phyloP scores from a whole-genome alignment of 768 basidiomycete genomes.

The Boletellus ananas region DNA sequence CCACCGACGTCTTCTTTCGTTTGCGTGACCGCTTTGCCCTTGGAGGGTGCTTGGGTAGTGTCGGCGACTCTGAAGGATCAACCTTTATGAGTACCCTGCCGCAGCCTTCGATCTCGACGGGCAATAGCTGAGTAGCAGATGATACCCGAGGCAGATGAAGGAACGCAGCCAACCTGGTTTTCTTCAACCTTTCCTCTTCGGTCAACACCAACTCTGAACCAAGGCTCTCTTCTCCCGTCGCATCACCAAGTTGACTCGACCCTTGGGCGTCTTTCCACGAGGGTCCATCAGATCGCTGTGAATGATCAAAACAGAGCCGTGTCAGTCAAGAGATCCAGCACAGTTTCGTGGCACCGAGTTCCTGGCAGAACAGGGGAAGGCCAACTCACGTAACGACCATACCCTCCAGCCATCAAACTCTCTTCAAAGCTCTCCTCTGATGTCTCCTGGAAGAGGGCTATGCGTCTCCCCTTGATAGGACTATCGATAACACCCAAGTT shows the following conservation, averaged over 20 bases:
- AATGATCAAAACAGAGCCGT: slow-evolving; percentile 1
- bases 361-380: not conserved
- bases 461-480: slow-evolving; percentile 66
- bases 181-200: slow-evolving; percentile 65
- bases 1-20: slow-evolving; percentile 44
- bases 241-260: slow-evolving; percentile 10
- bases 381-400: slow-evolving; percentile 66
- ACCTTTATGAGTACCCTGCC: slow-evolving; percentile 69
- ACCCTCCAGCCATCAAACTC: slow-evolving; percentile 78
- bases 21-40: slow-evolving; percentile 45
- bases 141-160: slow-evolving; percentile 36
- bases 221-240: slow-evolving; percentile 9
- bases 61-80: slow-evolving; percentile 37
- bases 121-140: slow-evolving; percentile 44
- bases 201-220: slow-evolving; percentile 21
- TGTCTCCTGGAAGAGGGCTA: slow-evolving; percentile 77
- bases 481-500: slow-evolving; percentile 64
- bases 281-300: slow-evolving; percentile 23
- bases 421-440: slow-evolving; percentile 84
- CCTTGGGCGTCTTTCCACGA: slow-evolving; percentile 20
- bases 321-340: slow-evolving; percentile 13
- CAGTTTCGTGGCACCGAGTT: not conserved
- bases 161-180: slow-evolving; percentile 68
- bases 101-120: slow-evolving; percentile 62
- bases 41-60: slow-evolving; percentile 26